Evolutionary conservation across 2,329 filamentous ascomycete species (phyloP), one percentile per base, ranked within the genome.

Genomic region (Pyrenochaeta sp.): DNA sequence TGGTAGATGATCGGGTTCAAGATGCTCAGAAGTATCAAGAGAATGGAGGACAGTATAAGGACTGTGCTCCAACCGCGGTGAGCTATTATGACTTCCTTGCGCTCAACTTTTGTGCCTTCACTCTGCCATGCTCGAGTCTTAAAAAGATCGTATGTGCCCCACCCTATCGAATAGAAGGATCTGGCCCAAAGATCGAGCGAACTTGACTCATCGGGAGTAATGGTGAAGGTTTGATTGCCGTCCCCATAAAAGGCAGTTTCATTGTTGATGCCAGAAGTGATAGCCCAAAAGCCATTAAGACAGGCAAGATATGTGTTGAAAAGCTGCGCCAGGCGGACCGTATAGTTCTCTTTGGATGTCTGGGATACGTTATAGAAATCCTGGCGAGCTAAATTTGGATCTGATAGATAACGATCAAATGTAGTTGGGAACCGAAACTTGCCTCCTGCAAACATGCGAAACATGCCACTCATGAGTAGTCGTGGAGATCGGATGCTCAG

Each of bases 21-120:
- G 10, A 43, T 22, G 14, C 38, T 46, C 1, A 18, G 29, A 6
- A 42, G n/a, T 4, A 42, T 35, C 6, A 35, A 23, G 3, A 42
- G 5, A 3, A 17, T 21, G 9, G 29, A 42, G 11, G 13, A 10
- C 3, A 35, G n/a, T 13, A 8, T 7, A 3, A 42, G 29, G 6
- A 23, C n/a, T 6, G 23, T n/a, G 5, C 35, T 17, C 39, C 29
- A 42, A 8, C 4, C 14, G 7, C 14, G 3, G 13, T 42, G 29
- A 11, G 30, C 22, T 28, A 26, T 11, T 6, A 38, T 21, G 10
- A 38, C 17, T n/a, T 38, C 35, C 15, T n/a, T 15, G 3, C 10
- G 4, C 8, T 5, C 15, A 4, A 5, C 15, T 11, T 28, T 18
- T 3, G 35, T 37, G 13, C 21, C 35, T 13, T 19, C 23, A 3